Conservation (phyloP, 306 rosid genomes). For the Prosopis cineraria region DNA sequence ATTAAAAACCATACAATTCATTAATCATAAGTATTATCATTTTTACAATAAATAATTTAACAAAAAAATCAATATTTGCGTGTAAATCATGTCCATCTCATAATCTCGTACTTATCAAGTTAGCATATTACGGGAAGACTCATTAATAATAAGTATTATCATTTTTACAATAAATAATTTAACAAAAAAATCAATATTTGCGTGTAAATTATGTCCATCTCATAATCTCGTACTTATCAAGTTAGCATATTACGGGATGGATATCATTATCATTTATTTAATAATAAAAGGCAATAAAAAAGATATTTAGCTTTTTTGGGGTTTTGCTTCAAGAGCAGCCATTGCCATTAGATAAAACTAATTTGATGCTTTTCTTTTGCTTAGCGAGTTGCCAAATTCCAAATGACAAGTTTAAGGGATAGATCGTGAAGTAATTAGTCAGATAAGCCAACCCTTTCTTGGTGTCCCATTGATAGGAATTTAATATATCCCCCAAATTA, state of each 20-base stretch:
- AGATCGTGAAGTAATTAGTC: conserved; percentile 1
- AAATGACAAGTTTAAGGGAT: not conserved
- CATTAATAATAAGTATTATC: not conserved
- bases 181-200: not conserved
- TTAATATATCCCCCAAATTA: not conserved
- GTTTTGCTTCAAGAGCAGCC: conserved; percentile 21
- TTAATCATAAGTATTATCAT: not conserved
- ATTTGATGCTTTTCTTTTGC: conserved; percentile 12
- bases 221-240: not conserved
- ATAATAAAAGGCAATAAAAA: not conserved
- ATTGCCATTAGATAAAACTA: not conserved
- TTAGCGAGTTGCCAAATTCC: conserved; percentile 8
- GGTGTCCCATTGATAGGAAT: not conserved
- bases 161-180: not conserved
- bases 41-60: not conserved
- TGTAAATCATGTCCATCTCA: not conserved
- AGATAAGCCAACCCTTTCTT: not conserved
- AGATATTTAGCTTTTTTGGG: not conserved
- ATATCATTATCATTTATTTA: not conserved
- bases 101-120: not conserved
- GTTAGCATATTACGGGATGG: not conserved
- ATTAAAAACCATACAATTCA: not conserved
- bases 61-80: not conserved
- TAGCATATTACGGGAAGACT: not conserved
- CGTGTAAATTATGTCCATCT: not conserved